Percentiles rank a stretch among this genome's conserved stretches.
These are phyloP conservation scores for Mycena latifolia DNA, from an alignment of 768 basidiomycete species.

Conservation along the genomic window DNA sequence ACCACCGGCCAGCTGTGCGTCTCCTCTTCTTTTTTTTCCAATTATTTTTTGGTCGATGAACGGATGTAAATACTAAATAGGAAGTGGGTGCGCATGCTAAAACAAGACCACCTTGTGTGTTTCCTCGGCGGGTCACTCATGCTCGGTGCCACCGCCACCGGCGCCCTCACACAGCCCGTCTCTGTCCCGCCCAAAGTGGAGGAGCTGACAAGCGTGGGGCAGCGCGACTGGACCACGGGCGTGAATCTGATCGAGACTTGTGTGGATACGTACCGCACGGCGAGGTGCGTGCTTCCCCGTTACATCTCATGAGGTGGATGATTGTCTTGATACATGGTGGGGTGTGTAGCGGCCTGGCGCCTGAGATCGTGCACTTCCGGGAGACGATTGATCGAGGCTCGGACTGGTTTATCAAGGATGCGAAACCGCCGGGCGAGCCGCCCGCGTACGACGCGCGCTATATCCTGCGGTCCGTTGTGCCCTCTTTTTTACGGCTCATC, in stretches of 20 bases:
- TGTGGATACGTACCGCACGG: constrained; percentile 87
- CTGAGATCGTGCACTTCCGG: constrained; percentile 91
- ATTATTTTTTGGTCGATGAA: not conserved
- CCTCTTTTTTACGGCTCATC: not conserved
- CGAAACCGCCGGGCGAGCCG: constrained; percentile 50
- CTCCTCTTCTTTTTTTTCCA: not conserved
- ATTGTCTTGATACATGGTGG: not conserved
- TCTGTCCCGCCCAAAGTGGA: constrained; percentile 74
- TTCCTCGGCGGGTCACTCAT: constrained; percentile 94
- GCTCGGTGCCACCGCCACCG: constrained; percentile 84
- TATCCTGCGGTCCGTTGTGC: constrained; percentile 76
- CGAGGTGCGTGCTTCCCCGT: constrained; percentile 68
- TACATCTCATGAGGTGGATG: no score
- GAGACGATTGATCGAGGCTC: constrained; percentile 63
- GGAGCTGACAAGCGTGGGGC: constrained; percentile 69
- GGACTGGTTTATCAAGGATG: constrained; percentile 96
- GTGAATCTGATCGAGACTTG: constrained; percentile 90
- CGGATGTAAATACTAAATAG: constrained; percentile 49
- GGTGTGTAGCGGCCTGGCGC: constrained; percentile 77
- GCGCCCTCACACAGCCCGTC: constrained; percentile 61
- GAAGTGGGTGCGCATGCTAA: constrained; percentile 80
- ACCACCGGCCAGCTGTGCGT: constrained; percentile 51
- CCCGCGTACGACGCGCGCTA: constrained; percentile 89
- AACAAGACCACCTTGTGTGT: constrained; percentile 97
- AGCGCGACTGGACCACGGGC: constrained; percentile 87